Base-by-base conservation (phyloP, 2,329 filamentous ascomycete species). In the Arthrobotrys musiformis region DNA sequence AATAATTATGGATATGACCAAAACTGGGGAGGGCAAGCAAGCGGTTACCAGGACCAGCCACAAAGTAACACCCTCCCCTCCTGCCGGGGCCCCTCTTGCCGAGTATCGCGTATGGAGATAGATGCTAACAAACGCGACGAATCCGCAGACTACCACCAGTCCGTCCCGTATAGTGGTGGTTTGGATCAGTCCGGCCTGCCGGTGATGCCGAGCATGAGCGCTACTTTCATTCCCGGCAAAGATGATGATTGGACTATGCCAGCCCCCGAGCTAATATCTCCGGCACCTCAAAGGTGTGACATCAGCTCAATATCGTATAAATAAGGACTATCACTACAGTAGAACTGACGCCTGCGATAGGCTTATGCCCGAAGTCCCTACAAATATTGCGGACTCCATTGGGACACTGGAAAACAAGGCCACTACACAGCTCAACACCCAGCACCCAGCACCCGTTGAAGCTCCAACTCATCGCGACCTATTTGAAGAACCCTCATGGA, bases 321-420 rank as follows among this genome's bases (percentile, higher is more conserved):
- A 42, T 26, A 33, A 52, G 3, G 11, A 2, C 33, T 33, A 35
- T 35, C 30, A 19, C 15, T 1, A 11, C 2, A 2, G 24, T 5
- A 7, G n/a, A 60, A 40, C 64, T 76, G 44, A 76, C 44, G 1
- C 28, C 26, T 22, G 44, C 79, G 82, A 80, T 84, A 97, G 93
- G 86, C 90, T 96, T 82, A 97, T 94, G 90, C 92, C 93, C 83
- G 93, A 97, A 87, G 93, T 97, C 80, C 93, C 94, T 80, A 92
- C 94, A 85, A 94, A 97, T 85, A 97, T 99, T 89, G 93, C 97
- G 85, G 91, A 97, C 82, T 94, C 92, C 7, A 77, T 77, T 11
- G 73, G 73, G 46, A 77, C 73, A 17, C 15, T 77, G 66, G 73
- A 77, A 60, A 44, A 79, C 75, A 46, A 62, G 54, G 56, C 81